Conservation (phyloP, 2,329 filamentous ascomycete genomes). For the Blastomyces silverae region DNA sequence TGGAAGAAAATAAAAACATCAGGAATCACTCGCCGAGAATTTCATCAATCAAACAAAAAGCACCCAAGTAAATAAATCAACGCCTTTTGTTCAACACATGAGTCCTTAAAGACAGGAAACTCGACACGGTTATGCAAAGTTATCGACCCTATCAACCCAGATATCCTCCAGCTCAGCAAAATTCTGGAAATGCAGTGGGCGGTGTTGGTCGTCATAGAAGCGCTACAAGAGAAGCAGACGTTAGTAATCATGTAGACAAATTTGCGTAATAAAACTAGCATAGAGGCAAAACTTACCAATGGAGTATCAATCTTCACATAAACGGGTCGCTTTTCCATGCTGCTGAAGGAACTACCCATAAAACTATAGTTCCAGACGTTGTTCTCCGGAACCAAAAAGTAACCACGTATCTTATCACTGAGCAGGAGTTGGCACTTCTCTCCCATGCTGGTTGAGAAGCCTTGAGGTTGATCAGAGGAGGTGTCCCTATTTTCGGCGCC, state of each 20-base stretch:
- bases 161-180: conserved; percentile 97
- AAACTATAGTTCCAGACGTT: conserved; percentile 97
- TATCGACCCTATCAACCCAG: conserved; percentile 87
- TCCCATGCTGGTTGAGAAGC: conserved; percentile 86
- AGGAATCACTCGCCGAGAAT: conserved; percentile 10
- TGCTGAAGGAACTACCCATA: conserved; percentile 82
- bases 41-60: conserved; percentile 17
- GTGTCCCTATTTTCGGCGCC: conserved; percentile 92
- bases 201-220: conserved; percentile 89
- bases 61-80: conserved; percentile 20
- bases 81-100: conserved; percentile 20
- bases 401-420: conserved; percentile 87
- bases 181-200: conserved; percentile 91
- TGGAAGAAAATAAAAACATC: conserved; percentile 15
- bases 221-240: conserved; percentile 34
- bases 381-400: conserved; percentile 89
- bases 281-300: conserved; percentile 31
- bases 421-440: conserved; percentile 92
- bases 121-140: conserved; percentile 65
- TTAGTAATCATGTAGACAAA: conserved; percentile 14
- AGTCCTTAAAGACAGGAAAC: neutral
- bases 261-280: conserved; percentile 1
- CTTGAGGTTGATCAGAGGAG: conserved; percentile 85
- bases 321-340: conserved; percentile 82
- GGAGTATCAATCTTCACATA: conserved; percentile 94